phyloP scores from a whole-genome alignment of 345 rosid species.

The Eucalyptus leucophloia region DNA sequence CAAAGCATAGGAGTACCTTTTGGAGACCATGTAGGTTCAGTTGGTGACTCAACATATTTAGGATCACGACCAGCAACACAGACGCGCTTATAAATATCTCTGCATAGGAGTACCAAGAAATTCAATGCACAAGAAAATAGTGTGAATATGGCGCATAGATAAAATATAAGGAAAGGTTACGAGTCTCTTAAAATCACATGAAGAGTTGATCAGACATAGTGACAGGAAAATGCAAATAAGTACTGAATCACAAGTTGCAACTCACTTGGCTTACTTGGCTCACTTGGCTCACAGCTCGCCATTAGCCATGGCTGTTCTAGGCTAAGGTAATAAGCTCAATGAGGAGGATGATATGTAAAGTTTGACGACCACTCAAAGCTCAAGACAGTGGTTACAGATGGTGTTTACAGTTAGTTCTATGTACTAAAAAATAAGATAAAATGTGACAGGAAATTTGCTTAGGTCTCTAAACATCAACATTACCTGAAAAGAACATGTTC shows the following conservation, averaged over 20 bases:
- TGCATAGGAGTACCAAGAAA: constrained; percentile 9
- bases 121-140: background rate
- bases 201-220: background rate
- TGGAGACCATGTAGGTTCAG: constrained; percentile 94
- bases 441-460: background rate
- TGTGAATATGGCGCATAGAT: background rate
- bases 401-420: background rate
- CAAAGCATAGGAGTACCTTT: constrained; percentile 28
- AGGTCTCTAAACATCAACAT: background rate
- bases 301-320: background rate
- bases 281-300: background rate
- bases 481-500: background rate
- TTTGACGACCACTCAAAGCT: background rate
- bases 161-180: background rate
- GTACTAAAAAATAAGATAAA: background rate
- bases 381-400: background rate
- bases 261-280: background rate
- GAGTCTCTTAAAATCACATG: background rate
- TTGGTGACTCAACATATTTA: constrained; percentile 68
- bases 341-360: background rate
- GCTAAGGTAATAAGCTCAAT: background rate
- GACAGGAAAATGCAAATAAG: background rate
- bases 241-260: background rate
- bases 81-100: constrained; percentile 42
- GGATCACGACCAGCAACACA: constrained; percentile 83